Evolutionary conservation across 2,329 filamentous ascomycete genomes (phyloP), one percentile per base, ranked within the genome.

Genomic region (Dothistroma septosporum): DNA sequence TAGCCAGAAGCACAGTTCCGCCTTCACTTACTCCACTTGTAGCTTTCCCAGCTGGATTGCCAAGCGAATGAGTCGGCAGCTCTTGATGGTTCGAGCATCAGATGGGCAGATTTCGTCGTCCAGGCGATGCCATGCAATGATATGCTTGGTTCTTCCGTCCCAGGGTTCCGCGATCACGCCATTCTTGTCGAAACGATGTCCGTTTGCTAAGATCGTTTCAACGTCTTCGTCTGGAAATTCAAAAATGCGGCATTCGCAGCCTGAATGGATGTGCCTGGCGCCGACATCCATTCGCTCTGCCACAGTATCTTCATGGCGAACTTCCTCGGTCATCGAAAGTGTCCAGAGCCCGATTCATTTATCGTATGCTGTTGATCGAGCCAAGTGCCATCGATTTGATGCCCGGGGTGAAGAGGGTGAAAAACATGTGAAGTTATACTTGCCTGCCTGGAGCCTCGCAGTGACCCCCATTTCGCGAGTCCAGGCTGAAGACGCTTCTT

Each of bases 1-100:
- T 44, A 61, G 53, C 60, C 60, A 62, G 49, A 64, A 62, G 53
- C 63, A 65, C 21, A 65, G 44, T 37, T 61, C 63, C 14, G 53
- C 41, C 22, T 58, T 58, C 2, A 60, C 59, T 37, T 64, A 60
- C 35, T 61, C 54, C 10, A 64, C 57, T 11, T 64, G 60, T 7
- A 64, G 49, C 48, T 61, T 61, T 22, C 62, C 62, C n/a, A 64
- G 54, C 11, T 35, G 47, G 41, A 60, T 59, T 22, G 62, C 62
- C 16, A 64, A 28, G 24, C 35, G 44, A 32, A 64, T 64, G 12
- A 62, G 46, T 49, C 62, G 60, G 35, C 62, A 64, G 11, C 60
- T 62, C n/a, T 60, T 61, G 46, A 64, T 64, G 3, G 62, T 59
- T 44, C 50, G 53, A 52, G 56, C 55, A 16, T 54, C 41, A 7